These are phyloP conservation scores for Begonia fuchsioides DNA, from an alignment of 306 rosid species.

Conservation along the genomic window DNA sequence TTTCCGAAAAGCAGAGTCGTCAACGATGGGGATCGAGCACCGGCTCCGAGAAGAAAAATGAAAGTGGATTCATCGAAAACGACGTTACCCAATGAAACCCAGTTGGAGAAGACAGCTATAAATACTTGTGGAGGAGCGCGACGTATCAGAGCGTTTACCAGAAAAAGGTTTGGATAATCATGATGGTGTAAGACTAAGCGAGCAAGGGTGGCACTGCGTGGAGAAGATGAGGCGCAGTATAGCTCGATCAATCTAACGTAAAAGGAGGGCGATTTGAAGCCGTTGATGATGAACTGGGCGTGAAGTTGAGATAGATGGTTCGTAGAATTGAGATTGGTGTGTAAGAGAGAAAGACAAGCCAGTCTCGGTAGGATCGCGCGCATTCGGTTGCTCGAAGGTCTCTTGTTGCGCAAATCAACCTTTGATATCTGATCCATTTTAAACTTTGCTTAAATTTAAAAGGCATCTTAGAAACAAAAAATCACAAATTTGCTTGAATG, in stretches of 20 bases:
- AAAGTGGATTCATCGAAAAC: constrained; percentile 33
- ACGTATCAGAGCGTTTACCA: constrained; percentile 55
- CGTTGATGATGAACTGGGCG: constrained; percentile 47
- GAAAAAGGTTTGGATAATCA: constrained; percentile 23
- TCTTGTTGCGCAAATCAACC: no score
- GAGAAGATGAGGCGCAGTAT: constrained; percentile 22
- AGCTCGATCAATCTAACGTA: constrained; percentile 41
- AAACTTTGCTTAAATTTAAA: no score
- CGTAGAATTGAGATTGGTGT: constrained; percentile 20
- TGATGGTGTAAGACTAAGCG: constrained; percentile 29
- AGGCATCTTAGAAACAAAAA: no score
- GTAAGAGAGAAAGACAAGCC: constrained; percentile 18
- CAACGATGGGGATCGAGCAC: constrained; percentile 48
- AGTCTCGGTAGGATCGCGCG: constrained; percentile 22
- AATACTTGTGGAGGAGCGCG: constrained; percentile 38
- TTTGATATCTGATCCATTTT: no score
- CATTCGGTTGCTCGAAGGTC: no score
- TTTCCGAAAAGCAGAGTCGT: constrained; percentile 38
- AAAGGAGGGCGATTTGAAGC: constrained; percentile 29
- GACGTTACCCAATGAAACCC: constrained; percentile 31
- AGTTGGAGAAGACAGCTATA: constrained; percentile 24
- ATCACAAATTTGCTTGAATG: no score
- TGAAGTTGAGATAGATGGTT: constrained; percentile 37
- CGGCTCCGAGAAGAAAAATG: constrained; percentile 58
- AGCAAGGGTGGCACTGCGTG: constrained; percentile 21